Base-by-base conservation (phyloP, 2,329 filamentous ascomycete genomes). In the Drechslerella stenobrocha region DNA sequence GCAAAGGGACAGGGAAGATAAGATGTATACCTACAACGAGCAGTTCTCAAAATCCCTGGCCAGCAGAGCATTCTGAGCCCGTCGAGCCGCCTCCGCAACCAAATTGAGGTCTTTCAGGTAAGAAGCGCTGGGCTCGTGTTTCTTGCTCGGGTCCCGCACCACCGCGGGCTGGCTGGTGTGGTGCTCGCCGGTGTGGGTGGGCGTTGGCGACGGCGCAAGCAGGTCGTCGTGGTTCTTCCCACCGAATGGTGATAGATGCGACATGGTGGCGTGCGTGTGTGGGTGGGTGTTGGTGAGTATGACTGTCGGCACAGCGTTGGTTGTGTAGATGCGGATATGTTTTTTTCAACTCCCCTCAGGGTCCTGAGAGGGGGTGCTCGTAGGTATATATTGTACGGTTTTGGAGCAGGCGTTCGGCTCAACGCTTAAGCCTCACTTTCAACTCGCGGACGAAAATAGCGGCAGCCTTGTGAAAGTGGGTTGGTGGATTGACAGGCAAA, bases 31-130 rank as follows among this genome's bases (percentile, higher is more conserved):
- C 6, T 60, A 67, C 63, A 67, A 34, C 9, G 55, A 60, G 24
- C 63, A 67, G 28, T 60, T 67, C 42, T 67, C 63, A 26, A 67
- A 67, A 60, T 67, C 63, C 30, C 63, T 60, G 13, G 63, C 50
- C 28, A 67, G 30, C 18, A 67, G 51, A 47, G 63, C 63, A 46
- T 56, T 67, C 35, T 67, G 63, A 32, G 63, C 63, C 46, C 63
- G 44, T 56, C 55, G 52, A 15, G 63, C 63, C 15, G 63, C 63
- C 35, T 67, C 63, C 3, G 63, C 63, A 35, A 67, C 63, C 15
- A 67, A 28, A 23, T 67, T 67, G 26, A 67, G 30, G 24, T 67
- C 63, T 51, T 67, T 67, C 42, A 67, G 30, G 24, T 67, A 67
- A 11, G 63, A 67, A 8, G 63, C 50, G 46, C 63, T 67, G 24